Conservation (phyloP, 2,329 filamentous ascomycete species). For the Teratosphaeria gauchensis region DNA sequence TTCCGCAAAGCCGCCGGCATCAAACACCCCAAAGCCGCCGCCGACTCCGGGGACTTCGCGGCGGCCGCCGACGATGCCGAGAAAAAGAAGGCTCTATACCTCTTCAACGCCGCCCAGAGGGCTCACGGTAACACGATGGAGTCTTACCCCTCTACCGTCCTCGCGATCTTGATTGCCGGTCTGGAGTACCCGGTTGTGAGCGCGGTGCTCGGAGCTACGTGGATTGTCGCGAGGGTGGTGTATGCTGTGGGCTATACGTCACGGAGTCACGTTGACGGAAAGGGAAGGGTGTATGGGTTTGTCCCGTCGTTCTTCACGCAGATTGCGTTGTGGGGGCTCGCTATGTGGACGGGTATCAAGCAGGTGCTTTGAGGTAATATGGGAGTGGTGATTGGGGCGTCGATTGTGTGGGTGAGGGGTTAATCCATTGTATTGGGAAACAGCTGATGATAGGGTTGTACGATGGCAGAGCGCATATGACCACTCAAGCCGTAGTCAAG, state of each 20-base stretch:
- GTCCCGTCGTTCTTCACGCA: conserved; percentile 20
- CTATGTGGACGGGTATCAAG: conserved; percentile 20
- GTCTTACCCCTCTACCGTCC: conserved; percentile 44
- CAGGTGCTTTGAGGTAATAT: conserved; percentile 15
- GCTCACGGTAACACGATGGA: conserved; percentile 49
- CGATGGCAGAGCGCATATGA: not conserved
- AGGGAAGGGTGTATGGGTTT: conserved; percentile 33
- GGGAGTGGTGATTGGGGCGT: not conserved
- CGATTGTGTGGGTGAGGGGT: not conserved
- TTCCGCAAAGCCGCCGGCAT: conserved; percentile 45
- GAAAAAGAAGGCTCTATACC: conserved; percentile 34
- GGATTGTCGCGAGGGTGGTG: conserved; percentile 40
- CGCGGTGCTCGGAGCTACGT: conserved; percentile 37
- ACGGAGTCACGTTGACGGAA: conserved; percentile 29
- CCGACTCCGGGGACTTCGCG: conserved; percentile 44
- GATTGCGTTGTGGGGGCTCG: conserved; percentile 21
- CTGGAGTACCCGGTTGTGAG: conserved; percentile 43
- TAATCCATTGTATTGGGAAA: not conserved
- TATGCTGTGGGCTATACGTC: conserved; percentile 41
- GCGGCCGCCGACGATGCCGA: conserved; percentile 28
- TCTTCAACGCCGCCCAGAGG: conserved; percentile 45
- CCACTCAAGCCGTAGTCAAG: not conserved
- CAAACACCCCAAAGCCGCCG: conserved; percentile 50
- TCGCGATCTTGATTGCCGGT: conserved; percentile 45
- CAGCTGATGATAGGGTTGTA: not conserved